Evolutionary conservation across 1,284 basidiomycete species (phyloP), one percentile per base, ranked within the genome.

Genomic region (Tetrapyrgos nigripes): DNA sequence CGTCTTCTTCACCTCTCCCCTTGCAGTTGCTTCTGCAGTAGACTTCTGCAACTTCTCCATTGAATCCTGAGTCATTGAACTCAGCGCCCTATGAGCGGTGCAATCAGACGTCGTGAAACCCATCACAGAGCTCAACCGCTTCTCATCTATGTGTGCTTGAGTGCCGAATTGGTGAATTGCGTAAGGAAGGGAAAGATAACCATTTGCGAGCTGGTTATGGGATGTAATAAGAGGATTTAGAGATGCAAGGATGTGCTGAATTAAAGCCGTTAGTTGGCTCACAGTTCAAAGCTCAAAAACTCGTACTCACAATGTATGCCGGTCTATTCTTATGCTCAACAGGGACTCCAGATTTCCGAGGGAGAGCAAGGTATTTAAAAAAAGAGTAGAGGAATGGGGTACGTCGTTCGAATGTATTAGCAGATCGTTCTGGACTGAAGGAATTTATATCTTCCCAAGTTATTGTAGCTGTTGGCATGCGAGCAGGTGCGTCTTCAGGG

Each of bases 71-170:
- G 62, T 37, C 50, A 63, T 43, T 17, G 62, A 21, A 23, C 26
- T 48, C 6, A 48, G 21, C 13, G 46, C n/a, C 8, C n/a, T 8
- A 21, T 33, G 45, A 14, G 53, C 29, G 1, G 52, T 59, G 3
- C 19, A 27, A n/a, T 54, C 52, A 40, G 43, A 29, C 29, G 49
- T 45, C n/a, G 52, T 37, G 10, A 54, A 45, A 4, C 57, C 57
- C 4, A 59, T 44, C 3, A 35, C 44, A 31, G 44, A 49, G 11
- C 35, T 28, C 9, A 54, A 13, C 2, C 35, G 31, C 31, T 59
- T 59, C 8, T 54, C 28, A 33, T 59, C 53, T 1, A 45, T 55
- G 35, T 35, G 45, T 2, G 46, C 52, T 11, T 59, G 53, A 2
- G 28, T n/a, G 21, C 31, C 23, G 14, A 53, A 53, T 13, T 24